These are phyloP conservation scores for Striga asiatica DNA, from an alignment of 257 asterid species.

Conservation along the genomic window DNA sequence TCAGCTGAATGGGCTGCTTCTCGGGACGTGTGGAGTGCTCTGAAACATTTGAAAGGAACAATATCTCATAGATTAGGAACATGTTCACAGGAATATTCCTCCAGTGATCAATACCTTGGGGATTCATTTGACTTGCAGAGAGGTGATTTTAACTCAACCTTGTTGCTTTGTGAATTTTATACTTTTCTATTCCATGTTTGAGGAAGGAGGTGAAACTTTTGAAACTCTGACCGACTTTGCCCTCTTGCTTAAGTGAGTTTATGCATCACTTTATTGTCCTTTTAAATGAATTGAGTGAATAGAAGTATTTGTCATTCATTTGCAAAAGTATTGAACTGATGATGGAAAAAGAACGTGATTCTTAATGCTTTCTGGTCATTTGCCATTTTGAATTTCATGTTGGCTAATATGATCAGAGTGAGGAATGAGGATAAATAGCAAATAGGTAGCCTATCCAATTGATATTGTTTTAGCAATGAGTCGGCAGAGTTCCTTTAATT, in stretches of 20 bases:
- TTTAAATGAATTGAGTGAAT: not conserved
- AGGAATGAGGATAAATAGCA: no score
- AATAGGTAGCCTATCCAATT: no score
- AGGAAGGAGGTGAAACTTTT: not conserved
- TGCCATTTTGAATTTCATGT: not conserved
- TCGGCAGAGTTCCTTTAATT: not conserved
- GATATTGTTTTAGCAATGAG: no score
- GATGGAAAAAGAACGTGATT: not conserved
- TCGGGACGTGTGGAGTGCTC: constrained; percentile 11
- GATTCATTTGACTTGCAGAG: constrained; percentile 16
- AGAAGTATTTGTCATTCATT: not conserved
- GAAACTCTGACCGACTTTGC: not conserved
- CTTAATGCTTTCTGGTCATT: constrained; percentile 2
- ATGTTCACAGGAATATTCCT: constrained; percentile 14
- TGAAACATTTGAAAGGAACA: constrained; percentile 23
- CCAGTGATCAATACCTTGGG: not conserved
- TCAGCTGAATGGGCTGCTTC: not conserved
- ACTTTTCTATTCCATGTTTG: no score
- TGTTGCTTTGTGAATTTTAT: no score
- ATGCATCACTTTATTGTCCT: not conserved
- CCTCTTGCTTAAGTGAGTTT: not conserved
- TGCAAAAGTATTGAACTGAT: not conserved
- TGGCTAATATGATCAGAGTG: no score
- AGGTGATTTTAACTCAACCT: constrained; percentile 20
- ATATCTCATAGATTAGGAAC: constrained; percentile 19